Percentiles rank a stretch among this genome's conserved stretches.
Conservation (phyloP, 139 green algal genomes). For the Yamagishiella unicocca region DNA sequence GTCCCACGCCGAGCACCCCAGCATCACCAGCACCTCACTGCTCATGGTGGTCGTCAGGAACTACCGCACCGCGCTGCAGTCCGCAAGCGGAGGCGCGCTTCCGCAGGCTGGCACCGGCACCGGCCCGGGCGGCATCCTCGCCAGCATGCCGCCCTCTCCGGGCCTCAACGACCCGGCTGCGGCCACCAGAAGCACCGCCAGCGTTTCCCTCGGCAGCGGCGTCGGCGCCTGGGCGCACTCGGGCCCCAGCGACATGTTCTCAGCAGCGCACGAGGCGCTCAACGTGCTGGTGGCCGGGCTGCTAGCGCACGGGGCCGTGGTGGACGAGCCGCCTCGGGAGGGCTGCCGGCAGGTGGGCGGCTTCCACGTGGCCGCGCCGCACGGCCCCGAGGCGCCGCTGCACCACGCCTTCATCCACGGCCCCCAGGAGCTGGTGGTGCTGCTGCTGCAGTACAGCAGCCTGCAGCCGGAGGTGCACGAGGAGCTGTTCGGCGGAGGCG, state of each 20-base stretch:
- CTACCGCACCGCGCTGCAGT: background rate
- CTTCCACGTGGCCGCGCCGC: background rate
- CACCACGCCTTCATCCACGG: constrained; percentile 17
- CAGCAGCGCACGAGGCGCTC: background rate
- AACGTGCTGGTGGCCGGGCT: constrained; percentile 2
- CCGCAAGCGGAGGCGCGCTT: background rate
- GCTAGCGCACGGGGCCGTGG: constrained; percentile 16
- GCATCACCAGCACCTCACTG: constrained; percentile 20
- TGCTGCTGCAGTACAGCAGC: constrained; percentile 37
- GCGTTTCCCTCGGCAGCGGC: background rate
- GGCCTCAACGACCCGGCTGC: background rate
- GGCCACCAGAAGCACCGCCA: background rate
- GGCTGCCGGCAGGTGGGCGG: constrained; percentile 18
- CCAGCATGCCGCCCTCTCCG: background rate
- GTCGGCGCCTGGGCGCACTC: background rate
- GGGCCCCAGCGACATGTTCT: background rate
- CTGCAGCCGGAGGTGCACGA: constrained; percentile 5
- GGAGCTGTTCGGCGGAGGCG: background rate
- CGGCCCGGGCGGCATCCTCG: background rate
- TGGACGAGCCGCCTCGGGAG: constrained; percentile 9
- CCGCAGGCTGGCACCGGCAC: background rate
- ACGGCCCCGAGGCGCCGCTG: constrained; percentile 8
- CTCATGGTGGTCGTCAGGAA: constrained; percentile 17
- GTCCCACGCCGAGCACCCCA: constrained; percentile 1
- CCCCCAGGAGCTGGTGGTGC: constrained; percentile 38